Conservation (phyloP, 2,329 filamentous ascomycete genomes). For the Penicillium sp. region DNA sequence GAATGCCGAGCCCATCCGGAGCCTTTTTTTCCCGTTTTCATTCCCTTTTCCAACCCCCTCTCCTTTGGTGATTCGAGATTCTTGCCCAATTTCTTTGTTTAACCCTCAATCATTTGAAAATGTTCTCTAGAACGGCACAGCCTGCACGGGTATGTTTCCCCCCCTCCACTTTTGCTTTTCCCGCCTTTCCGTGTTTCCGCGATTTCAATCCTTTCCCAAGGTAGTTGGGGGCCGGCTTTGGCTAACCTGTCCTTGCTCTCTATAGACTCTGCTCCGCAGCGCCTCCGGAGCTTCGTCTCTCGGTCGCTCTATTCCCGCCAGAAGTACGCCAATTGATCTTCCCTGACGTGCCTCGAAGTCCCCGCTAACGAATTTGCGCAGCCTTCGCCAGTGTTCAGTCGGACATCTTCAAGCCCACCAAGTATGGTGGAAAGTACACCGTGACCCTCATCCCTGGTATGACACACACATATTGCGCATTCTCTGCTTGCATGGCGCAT, state of each 20-base stretch:
- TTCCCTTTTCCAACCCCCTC: conserved; percentile 19
- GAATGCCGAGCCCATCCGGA: conserved; percentile 39
- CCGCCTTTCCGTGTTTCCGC: conserved; percentile 41
- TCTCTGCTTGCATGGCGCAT: neutral
- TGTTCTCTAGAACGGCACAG: conserved; percentile 46
- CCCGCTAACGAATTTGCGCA: conserved; percentile 31
- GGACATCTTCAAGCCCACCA: conserved; percentile 98
- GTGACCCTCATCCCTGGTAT: conserved; percentile 94
- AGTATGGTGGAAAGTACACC: conserved; percentile 99
- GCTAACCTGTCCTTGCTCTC: conserved; percentile 35
- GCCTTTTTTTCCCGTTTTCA: conserved; percentile 34
- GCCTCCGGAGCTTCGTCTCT: conserved; percentile 50
- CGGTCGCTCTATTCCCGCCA: conserved; percentile 52
- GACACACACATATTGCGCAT: neutral
- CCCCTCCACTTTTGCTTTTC: conserved; percentile 26
- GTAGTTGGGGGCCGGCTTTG: conserved; percentile 13
- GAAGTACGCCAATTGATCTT: conserved; percentile 47
- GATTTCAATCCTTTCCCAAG: neutral
- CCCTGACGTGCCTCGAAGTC: neutral
- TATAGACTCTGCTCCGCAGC: conserved; percentile 58
- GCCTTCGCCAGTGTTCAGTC: conserved; percentile 78
- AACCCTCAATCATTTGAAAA: conserved; percentile 30
- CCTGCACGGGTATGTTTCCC: conserved; percentile 43
- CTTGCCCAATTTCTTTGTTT: conserved; percentile 15
- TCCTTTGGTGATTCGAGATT: conserved; percentile 10